Evolutionary conservation across 495 filamentous ascomycete species (phyloP), one percentile per base, ranked within the genome.

Genomic region (Penicillium paradoxum): DNA sequence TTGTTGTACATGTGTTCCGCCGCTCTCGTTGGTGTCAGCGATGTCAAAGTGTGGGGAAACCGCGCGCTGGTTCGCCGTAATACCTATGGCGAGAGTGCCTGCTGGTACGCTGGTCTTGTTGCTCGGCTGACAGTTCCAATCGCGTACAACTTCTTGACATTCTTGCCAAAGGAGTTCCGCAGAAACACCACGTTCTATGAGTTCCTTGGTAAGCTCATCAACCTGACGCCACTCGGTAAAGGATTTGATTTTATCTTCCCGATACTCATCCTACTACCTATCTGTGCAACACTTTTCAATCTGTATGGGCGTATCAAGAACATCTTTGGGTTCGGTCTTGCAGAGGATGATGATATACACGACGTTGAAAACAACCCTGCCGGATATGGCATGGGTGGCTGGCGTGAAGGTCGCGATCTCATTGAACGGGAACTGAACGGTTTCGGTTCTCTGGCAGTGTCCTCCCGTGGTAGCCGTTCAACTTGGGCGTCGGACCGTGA

Each of bases 21-120:
- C 32, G 89, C 92, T 6, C 81, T 97, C 38, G 86, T 83, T 49
- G 90, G 89, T 32, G 82, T 98, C 56, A 86, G 83, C 36, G 88
- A 92, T 58, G 89, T 92, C 60, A 92, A 92, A 61, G 88, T 96
- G 25, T 98, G 93, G 93, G 86, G 93, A 46, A 91, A 92, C 43
- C 83, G 93, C 21, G 92, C 92, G 1, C 75, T 98, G 14, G 92
- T 97, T 36, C 85, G 81, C 41, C 84, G 93, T 51, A 91, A 91
- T 57, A 98, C 93, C 0, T 92, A 92, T 46, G 84, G 83, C 30
- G 92, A 96, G 66, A 89, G 85, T 45, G 93, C 93, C 4, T 92
- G 90, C 53, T 98, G 93, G 89, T 98, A 96, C 69, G 85, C 90
- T 9, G 83, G 85, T 25, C 88, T 96, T 57, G 87, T 96, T 24